These are phyloP conservation scores for Ceratocystis colombiana DNA, from an alignment of 2,329 filamentous ascomycete species.

Conservation along the genomic window DNA sequence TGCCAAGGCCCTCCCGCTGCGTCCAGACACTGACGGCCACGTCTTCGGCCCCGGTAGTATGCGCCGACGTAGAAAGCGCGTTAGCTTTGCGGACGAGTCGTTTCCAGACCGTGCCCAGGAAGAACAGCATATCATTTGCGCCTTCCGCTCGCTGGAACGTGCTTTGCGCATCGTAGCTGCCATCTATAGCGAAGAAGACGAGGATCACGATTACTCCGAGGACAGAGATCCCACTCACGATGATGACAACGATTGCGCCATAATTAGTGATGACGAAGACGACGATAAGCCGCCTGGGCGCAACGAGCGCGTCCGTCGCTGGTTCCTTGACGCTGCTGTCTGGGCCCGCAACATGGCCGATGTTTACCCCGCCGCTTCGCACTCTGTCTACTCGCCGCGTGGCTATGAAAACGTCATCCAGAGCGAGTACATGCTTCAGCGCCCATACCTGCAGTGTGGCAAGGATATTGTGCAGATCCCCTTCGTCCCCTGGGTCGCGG, in stretches of 20 bases:
- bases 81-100: conserved; percentile 24
- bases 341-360: conserved; percentile 23
- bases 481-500: conserved; percentile 22
- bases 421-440: conserved; percentile 22
- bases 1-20: conserved; percentile 24
- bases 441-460: conserved; percentile 23
- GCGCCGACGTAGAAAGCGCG: conserved; percentile 25
- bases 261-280: conserved; percentile 22
- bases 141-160: conserved; percentile 21
- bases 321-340: conserved; percentile 22
- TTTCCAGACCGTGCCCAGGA: conserved; percentile 23
- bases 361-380: conserved; percentile 24
- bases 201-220: background rate
- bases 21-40: conserved; percentile 21
- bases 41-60: conserved; percentile 24
- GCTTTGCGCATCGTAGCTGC: conserved; percentile 23
- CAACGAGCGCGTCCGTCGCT: conserved; percentile 21
- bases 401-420: conserved; percentile 21
- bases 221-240: background rate
- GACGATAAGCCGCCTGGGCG: conserved; percentile 8
- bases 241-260: conserved; percentile 16
- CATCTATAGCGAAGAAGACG: conserved; percentile 23
- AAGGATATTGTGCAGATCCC: conserved; percentile 22
- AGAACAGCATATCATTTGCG: conserved; percentile 23
- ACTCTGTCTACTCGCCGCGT: conserved; percentile 5